Evolutionary conservation across 2,329 filamentous ascomycete genomes (phyloP), one percentile per base, ranked within the genome.

Genomic region (Trichoderma gracile): DNA sequence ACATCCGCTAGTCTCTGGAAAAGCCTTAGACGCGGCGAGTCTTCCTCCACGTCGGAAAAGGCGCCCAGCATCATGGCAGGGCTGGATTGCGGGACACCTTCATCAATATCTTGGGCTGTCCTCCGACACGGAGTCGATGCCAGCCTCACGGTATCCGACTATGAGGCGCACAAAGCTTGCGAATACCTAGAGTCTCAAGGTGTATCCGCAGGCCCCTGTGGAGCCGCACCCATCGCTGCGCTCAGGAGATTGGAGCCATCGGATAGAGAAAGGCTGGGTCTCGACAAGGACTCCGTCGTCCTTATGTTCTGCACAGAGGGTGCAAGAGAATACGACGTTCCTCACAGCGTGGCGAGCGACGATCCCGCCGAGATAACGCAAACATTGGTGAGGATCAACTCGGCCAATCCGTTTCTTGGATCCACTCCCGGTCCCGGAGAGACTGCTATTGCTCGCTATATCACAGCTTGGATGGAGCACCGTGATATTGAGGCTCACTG

Each of bases 61-160:
- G 78, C 77, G 0, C 76, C 83, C 3, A 92, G 88, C 0, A 91
- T 91, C 69, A 92, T 93, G 89, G 82, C 83, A 45, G 90, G 89
- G 0, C 84, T 93, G 78, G 86, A 90, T 68, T 93, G 89, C 66
- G 89, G 89, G 0, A 90, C 87, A 0, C 80, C 90, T 0, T 91
- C 89, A 0, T 78, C 78, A 0, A 85, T 82, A 0, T 87, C 89
- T 0, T 93, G 89, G 87, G 80, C 85, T 0, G 71, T 86, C 0
- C 72, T 93, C 3, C 74, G 78, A 8, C 71, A 77, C 0, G 84
- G 86, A 0, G 80, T 91, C 0, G 86, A 90, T 75, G 84, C 82
- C 1, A 84, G 82, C 59, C 74, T 88, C 0, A 83, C 82, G 0
- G 81, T 93, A 0, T 84, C 82, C 0, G 89, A 91, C 68, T 72